Conservation (phyloP, 345 rosid genomes). For the Citropsis articulata region DNA sequence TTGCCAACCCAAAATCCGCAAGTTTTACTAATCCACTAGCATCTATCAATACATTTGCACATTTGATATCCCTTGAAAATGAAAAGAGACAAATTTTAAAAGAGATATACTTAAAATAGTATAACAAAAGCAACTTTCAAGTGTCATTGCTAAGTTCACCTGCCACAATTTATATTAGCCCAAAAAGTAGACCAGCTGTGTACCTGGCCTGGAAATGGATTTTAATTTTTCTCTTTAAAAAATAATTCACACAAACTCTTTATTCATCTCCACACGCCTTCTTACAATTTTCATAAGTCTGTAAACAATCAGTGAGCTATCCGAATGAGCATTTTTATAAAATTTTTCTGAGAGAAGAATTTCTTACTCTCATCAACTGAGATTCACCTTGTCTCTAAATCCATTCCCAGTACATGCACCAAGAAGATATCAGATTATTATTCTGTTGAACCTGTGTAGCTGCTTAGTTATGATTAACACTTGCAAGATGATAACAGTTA, state of each 20-base stretch:
- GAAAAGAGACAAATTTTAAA: slow-evolving; percentile 2
- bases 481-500: no score
- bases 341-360: not conserved
- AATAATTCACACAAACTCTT: not conserved
- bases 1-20: slow-evolving; percentile 96
- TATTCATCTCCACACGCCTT: not conserved
- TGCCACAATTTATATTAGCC: not conserved
- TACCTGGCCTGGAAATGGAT: not conserved
- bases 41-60: slow-evolving; percentile 85
- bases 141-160: no score
- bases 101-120: not conserved
- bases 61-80: slow-evolving; percentile 73
- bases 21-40: slow-evolving; percentile 77
- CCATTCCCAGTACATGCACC: no score
- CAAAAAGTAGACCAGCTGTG: not conserved
- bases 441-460: not conserved
- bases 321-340: not conserved
- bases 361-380: no score
- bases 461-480: not conserved
- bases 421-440: not conserved
- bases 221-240: not conserved
- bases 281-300: not conserved
- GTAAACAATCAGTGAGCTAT: not conserved
- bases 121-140: not conserved
- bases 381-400: no score